Evolutionary conservation across 441 rosid species (phyloP).

Genomic region (Melastoma candidum): DNA sequence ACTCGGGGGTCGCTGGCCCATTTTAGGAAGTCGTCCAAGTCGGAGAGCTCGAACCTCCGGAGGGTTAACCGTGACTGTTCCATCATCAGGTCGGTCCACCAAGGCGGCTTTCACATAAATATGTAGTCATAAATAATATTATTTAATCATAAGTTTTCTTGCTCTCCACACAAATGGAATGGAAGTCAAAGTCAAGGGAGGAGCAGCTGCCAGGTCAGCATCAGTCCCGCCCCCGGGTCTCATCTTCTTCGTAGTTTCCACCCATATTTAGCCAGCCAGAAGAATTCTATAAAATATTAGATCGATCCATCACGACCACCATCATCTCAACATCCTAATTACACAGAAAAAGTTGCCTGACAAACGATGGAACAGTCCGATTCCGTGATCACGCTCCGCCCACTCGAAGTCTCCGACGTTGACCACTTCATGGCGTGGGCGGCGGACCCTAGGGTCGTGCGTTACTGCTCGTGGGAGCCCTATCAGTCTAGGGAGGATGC

Average conservation of each 20-base stretch:
- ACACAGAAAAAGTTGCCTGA: no score
- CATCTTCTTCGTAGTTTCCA: no score
- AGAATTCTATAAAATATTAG: no score
- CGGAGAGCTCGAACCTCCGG: slow-evolving; percentile 29
- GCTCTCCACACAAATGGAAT: slow-evolving; percentile 19
- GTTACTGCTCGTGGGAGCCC: slow-evolving; percentile 3
- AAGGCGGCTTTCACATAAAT: not conserved
- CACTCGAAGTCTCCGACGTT: not conserved
- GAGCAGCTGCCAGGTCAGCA: no score
- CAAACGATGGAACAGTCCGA: not conserved
- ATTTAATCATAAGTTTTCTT: not conserved
- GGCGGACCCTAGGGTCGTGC: not conserved
- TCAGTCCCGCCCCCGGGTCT: no score
- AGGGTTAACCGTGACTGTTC: slow-evolving; percentile 27
- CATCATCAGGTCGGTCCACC: slow-evolving; percentile 5
- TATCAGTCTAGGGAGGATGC: not conserved
- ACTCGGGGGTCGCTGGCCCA: slow-evolving; percentile 43
- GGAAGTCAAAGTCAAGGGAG: slow-evolving; percentile 6
- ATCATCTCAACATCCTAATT: no score
- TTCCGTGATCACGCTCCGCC: not conserved
- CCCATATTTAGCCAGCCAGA: no score
- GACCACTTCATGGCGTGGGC: slow-evolving; percentile 8
- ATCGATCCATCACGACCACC: no score
- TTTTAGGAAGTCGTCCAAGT: slow-evolving; percentile 33
- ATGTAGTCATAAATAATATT: not conserved